Evolutionary conservation across 176 grass and related monocot species (phyloP).

Genomic region (Bothriochloa decipiens): DNA sequence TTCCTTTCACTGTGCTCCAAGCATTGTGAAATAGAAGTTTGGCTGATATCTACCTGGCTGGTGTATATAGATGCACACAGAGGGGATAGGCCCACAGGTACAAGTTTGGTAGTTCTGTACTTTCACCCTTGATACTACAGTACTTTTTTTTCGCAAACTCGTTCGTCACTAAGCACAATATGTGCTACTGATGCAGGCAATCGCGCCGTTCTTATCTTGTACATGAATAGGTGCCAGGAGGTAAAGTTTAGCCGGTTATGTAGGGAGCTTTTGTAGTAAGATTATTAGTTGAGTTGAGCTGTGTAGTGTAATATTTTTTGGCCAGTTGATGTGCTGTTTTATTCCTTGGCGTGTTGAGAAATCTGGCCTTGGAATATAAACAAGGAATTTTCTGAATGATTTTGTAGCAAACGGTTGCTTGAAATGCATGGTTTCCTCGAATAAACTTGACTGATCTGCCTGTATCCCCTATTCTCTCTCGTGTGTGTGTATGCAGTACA

Average conservation of each 20-base stretch:
- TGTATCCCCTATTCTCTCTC: neutral
- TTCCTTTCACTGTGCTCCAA: neutral
- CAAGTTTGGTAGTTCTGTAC: neutral
- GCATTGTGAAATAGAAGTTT: constrained; percentile 24
- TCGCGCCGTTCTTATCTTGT: neutral
- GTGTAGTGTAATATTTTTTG: constrained; percentile 1
- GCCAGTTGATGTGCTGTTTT: neutral
- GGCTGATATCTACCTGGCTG: constrained; percentile 11
- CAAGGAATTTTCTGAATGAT: neutral
- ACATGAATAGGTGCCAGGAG: constrained; percentile 4
- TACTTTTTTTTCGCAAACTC: too few species aligned
- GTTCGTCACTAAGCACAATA: neutral
- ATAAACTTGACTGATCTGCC: neutral
- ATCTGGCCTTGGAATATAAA: constrained; percentile 4
- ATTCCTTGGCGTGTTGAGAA: neutral
- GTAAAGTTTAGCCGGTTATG: neutral
- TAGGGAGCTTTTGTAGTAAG: neutral
- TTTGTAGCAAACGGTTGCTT: neutral
- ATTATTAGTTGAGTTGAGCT: constrained; percentile 17
- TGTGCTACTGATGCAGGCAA: constrained; percentile 32
- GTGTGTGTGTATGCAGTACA: neutral
- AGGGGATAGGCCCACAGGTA: constrained; percentile 35
- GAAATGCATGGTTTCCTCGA: neutral
- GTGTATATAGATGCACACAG: neutral
- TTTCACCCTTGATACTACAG: neutral